Conservation (phyloP, 73 alveolate species). For the Stentor coeruleus region DNA sequence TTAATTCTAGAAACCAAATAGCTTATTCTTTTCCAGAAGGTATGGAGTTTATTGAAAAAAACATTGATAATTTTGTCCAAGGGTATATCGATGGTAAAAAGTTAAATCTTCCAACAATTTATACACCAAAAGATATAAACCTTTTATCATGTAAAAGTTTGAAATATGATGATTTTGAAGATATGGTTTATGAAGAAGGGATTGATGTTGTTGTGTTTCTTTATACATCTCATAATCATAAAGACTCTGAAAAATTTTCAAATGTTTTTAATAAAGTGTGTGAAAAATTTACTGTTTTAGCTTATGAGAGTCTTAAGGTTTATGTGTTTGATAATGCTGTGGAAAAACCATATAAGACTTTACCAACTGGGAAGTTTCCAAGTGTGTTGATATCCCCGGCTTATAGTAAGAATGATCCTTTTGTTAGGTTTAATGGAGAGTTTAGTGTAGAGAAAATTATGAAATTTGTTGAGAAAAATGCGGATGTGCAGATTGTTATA, state of each 20-base stretch:
- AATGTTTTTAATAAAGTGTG: not conserved
- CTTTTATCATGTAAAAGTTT: too few relatives aligned
- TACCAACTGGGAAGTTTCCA: not conserved
- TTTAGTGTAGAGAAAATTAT: not conserved
- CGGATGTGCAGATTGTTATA: not conserved
- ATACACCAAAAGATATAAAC: too few relatives aligned
- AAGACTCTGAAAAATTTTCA: not conserved
- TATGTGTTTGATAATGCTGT: not conserved
- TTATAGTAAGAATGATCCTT: not conserved
- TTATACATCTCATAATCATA: not conserved
- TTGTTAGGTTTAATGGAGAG: not conserved
- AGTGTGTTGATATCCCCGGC: slow-evolving; percentile 2
- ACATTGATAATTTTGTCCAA: not conserved
- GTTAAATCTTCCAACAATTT: too few relatives aligned
- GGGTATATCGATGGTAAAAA: not conserved
- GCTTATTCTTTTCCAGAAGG: not conserved
- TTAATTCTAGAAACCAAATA: not conserved
- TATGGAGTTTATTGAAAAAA: not conserved
- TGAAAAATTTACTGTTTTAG: not conserved
- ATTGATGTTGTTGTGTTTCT: not conserved
- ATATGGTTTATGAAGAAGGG: not conserved
- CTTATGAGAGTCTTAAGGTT: not conserved
- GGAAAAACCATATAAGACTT: not conserved
- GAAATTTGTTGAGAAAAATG: not conserved
- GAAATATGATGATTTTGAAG: not conserved